phyloP scores from a whole-genome alignment of 225 moss, liverwort and hornwort species.

The Anthoceros angustus region DNA sequence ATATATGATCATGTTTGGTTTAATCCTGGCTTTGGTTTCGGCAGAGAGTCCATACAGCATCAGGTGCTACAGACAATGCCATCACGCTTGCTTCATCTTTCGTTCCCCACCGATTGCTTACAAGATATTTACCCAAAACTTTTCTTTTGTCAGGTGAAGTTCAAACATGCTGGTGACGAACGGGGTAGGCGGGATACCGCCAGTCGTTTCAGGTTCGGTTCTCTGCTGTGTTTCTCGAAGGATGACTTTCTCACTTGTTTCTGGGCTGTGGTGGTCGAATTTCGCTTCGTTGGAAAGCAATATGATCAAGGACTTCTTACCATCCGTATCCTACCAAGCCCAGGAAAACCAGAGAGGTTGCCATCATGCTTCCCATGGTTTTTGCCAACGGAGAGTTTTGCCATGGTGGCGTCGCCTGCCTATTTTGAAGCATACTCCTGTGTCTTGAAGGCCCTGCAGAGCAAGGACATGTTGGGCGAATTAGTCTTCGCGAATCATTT shows the following conservation, averaged over 20 bases:
- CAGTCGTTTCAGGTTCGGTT: constrained; percentile 17
- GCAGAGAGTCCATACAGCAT: not conserved
- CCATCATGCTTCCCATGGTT: not conserved
- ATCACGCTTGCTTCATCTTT: no score
- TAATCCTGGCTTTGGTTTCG: not conserved
- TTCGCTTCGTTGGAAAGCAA: constrained; percentile 7
- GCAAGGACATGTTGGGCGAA: constrained; percentile 20
- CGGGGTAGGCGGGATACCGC: constrained; percentile 4
- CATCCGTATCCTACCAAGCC: constrained; percentile 12
- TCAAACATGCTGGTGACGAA: not conserved
- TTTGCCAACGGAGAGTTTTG: constrained; percentile 9
- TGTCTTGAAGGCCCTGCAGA: constrained; percentile 23
- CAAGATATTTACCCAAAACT: not conserved
- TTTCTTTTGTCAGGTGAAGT: not conserved
- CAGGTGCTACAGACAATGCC: not conserved
- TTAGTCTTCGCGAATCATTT: constrained; percentile 23
- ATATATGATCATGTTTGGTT: constrained; percentile 8
- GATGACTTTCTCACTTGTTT: constrained; percentile 23
- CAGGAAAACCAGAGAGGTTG: not conserved
- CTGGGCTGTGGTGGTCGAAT: constrained; percentile 17
- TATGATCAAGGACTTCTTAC: not conserved
- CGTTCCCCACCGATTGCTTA: no score
- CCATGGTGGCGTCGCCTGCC: constrained; percentile 34
- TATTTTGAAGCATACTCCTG: constrained; percentile 31
- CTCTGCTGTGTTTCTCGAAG: constrained; percentile 25